These are phyloP conservation scores for Silene conica DNA, from an alignment of 148 eudicot species.

Conservation along the genomic window DNA sequence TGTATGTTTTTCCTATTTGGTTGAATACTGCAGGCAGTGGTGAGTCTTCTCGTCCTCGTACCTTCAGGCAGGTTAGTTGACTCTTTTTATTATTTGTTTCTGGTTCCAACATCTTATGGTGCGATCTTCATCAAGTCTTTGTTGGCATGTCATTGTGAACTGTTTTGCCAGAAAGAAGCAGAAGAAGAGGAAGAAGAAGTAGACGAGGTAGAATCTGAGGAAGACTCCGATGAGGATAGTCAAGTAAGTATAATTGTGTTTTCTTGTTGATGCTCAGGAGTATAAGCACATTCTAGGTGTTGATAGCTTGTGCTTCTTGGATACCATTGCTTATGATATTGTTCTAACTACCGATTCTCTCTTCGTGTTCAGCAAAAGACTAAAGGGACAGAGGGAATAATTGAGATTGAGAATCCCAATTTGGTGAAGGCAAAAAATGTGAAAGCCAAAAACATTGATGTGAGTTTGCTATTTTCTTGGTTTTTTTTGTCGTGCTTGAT, in stretches of 20 bases:
- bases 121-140: neutral
- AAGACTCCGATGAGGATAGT: slow-evolving; percentile 71
- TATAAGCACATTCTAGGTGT: neutral
- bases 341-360: neutral
- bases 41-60: slow-evolving; percentile 71
- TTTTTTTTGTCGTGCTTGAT: neutral
- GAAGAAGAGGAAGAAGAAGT: neutral
- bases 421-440: slow-evolving; percentile 69
- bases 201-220: slow-evolving; percentile 45
- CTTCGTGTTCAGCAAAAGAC: slow-evolving; percentile 11
- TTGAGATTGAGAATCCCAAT: slow-evolving; percentile 88
- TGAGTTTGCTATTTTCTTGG: slow-evolving; percentile 29
- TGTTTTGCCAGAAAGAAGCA: slow-evolving; percentile 21
- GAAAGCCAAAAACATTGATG: slow-evolving; percentile 84
- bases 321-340: slow-evolving; percentile 1
- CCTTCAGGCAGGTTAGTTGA: slow-evolving; percentile 53
- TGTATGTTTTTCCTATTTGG: neutral
- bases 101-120: neutral
- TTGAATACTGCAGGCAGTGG: slow-evolving; percentile 53
- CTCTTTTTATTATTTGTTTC: neutral
- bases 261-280: neutral
- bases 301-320: neutral
- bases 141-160: neutral
- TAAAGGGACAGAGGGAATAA: slow-evolving; percentile 50
- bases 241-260: slow-evolving; percentile 26